Percentiles rank a stretch among this genome's conserved stretches.
phyloP scores from a whole-genome alignment of 2,329 filamentous ascomycete species.

The Fusarium napiforme region DNA sequence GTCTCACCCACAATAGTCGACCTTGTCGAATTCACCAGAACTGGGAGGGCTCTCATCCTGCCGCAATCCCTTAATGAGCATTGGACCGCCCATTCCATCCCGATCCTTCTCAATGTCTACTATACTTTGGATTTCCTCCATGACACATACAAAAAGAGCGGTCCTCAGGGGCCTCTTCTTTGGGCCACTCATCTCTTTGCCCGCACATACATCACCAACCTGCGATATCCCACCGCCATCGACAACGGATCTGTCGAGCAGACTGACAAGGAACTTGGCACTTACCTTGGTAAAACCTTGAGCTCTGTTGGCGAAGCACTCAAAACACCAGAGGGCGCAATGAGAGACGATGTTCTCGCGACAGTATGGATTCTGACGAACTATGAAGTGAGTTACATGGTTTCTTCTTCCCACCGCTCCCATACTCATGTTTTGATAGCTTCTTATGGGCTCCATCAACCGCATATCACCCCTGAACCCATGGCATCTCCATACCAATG shows the following conservation, averaged over 20 bases:
- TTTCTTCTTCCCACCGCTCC: background rate
- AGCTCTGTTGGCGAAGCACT: slow-evolving; percentile 53
- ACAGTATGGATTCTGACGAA: slow-evolving; percentile 55
- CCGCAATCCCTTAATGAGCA: slow-evolving; percentile 48
- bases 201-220: slow-evolving; percentile 53
- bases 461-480: slow-evolving; percentile 43
- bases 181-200: slow-evolving; percentile 55
- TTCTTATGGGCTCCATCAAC: slow-evolving; percentile 52
- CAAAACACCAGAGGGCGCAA: slow-evolving; percentile 42
- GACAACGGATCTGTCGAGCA: slow-evolving; percentile 40
- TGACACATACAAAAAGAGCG: slow-evolving; percentile 42
- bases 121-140: slow-evolving; percentile 50
- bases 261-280: slow-evolving; percentile 48
- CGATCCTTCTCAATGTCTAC: slow-evolving; percentile 54
- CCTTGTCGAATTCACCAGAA: slow-evolving; percentile 15
- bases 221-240: slow-evolving; percentile 48
- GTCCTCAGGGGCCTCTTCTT: slow-evolving; percentile 49
- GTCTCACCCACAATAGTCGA: slow-evolving; percentile 12
- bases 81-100: slow-evolving; percentile 54
- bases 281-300: slow-evolving; percentile 52
- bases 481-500: slow-evolving; percentile 53
- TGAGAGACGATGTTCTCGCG: slow-evolving; percentile 52
- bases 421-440: slow-evolving; percentile 39
- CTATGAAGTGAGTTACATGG: slow-evolving; percentile 49
- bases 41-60: slow-evolving; percentile 12